These are phyloP conservation scores for Odonthalia washingtoniensis DNA, from an alignment of 31 red algal species.

Conservation along the genomic window DNA sequence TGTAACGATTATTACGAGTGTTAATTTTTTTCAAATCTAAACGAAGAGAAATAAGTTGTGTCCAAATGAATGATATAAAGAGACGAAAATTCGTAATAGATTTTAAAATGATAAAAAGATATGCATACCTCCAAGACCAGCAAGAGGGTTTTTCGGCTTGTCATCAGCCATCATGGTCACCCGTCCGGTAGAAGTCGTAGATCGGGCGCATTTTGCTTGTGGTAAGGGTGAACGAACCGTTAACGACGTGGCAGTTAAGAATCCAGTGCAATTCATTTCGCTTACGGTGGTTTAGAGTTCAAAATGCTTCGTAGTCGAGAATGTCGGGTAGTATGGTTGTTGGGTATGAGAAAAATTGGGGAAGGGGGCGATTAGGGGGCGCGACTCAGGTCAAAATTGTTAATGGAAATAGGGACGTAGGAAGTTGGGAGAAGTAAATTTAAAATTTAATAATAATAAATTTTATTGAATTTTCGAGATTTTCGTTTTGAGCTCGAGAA, in stretches of 20 bases:
- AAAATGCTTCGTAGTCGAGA: not conserved
- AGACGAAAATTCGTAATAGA: too few relatives aligned
- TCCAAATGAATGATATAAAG: too few relatives aligned
- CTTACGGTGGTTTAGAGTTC: not conserved
- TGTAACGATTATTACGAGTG: not conserved
- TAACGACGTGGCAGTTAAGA: not conserved
- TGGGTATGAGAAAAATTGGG: too few relatives aligned
- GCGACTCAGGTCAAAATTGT: too few relatives aligned
- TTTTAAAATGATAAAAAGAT: too few relatives aligned
- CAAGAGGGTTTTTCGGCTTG: conserved; percentile 81
- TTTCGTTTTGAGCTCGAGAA: not conserved
- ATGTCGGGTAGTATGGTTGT: not conserved
- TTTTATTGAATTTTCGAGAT: not conserved
- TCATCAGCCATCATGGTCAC: conserved; percentile 66
- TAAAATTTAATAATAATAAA: not conserved
- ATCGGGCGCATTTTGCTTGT: not conserved
- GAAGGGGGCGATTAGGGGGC: too few relatives aligned
- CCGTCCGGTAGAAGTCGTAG: not conserved
- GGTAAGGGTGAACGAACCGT: not conserved
- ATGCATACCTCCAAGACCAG: conserved; percentile 73
- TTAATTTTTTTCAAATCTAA: too few relatives aligned
- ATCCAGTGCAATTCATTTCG: not conserved
- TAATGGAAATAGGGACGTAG: not conserved
- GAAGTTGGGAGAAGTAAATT: not conserved
- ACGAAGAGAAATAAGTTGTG: too few relatives aligned